Evolutionary conservation across 2,329 filamentous ascomycete species (phyloP), one percentile per base, ranked within the genome.

Genomic region (Raffaelea albimanens): DNA sequence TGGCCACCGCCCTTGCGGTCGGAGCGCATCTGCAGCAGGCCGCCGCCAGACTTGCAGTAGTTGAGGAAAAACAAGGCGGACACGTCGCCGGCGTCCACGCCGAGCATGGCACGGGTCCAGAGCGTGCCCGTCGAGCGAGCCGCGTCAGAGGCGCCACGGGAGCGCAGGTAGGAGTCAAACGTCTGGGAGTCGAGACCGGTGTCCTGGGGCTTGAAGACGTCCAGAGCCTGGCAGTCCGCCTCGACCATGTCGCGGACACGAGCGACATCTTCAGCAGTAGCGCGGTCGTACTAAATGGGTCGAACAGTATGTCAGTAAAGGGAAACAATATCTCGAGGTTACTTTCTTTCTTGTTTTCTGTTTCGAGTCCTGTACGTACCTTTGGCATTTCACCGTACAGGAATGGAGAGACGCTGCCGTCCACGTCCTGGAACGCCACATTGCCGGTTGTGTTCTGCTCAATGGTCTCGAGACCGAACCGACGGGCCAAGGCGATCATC

Each of bases 21-120:
- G 25, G 25, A 7, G 25, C 25, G 25, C 25, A 7, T 7, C 25
- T 29, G 25, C 25, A 29, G 7, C 7, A 29, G 25, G 0, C 78
- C 76, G 4, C 69, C 69, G 3, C 72, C 72, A 11, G 65, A 67
- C 53, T 69, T 71, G 63, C 70, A 73, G 60, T 80, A 78, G 54
- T 76, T 65, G 20, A 81, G 62, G 53, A 80, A 77, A 55, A 63
- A 79, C 2, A 75, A 56, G 0, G 75, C 74, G 7, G 67, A 71
- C 4, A 77, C 55, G 13, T 78, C 72, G 1, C 47, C 50, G 0
- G 74, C 67, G 31, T 77, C 71, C 1, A 68, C 58, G 2, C 75
- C 75, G 2, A 76, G 59, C 67, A 54, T 51, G 3, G 38, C 49
- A 7, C 44, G 45, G 5, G 49, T 53, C 52, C 52, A 54, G 1